Conservation (phyloP, 2,329 filamentous ascomycete genomes). For the Paecilomyces niveus region DNA sequence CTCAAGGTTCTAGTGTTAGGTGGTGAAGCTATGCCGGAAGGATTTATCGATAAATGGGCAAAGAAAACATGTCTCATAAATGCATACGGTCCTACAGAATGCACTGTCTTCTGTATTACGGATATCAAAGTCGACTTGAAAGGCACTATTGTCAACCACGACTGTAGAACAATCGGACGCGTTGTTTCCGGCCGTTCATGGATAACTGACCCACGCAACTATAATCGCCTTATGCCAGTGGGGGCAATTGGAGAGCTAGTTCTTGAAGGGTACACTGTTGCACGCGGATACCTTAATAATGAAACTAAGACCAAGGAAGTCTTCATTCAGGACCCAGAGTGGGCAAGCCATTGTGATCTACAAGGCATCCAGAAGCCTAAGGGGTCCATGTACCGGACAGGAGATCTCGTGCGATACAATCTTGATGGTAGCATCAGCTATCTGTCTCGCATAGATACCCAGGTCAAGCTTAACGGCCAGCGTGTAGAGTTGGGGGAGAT, state of each 20-base stretch:
- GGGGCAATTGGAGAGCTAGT: conserved; percentile 43
- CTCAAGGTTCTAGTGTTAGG: conserved; percentile 38
- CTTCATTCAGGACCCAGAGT: conserved; percentile 28
- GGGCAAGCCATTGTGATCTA: conserved; percentile 17
- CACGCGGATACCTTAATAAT: conserved; percentile 37
- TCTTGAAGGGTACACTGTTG: conserved; percentile 40
- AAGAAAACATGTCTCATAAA: conserved; percentile 38
- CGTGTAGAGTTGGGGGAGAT: conserved; percentile 41
- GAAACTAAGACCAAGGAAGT: conserved; percentile 24
- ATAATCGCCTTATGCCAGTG: conserved; percentile 32
- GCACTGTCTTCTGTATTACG: conserved; percentile 25
- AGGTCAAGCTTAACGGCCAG: conserved; percentile 38
- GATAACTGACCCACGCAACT: conserved; percentile 33
- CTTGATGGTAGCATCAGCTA: conserved; percentile 25
- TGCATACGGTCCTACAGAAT: conserved; percentile 38
- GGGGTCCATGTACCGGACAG: conserved; percentile 31
- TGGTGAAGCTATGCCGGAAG: conserved; percentile 38
- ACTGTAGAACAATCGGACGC: conserved; percentile 28
- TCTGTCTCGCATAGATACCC: conserved; percentile 25
- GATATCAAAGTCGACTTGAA: conserved; percentile 24
- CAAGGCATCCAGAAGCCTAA: conserved; percentile 14
- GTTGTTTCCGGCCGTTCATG: conserved; percentile 27
- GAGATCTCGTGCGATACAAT: conserved; percentile 31
- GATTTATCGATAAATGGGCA: conserved; percentile 38
- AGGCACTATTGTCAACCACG: conserved; percentile 20